Conservation (phyloP, 164 flowering plant species). For the Chloranthus sessilifolius region DNA sequence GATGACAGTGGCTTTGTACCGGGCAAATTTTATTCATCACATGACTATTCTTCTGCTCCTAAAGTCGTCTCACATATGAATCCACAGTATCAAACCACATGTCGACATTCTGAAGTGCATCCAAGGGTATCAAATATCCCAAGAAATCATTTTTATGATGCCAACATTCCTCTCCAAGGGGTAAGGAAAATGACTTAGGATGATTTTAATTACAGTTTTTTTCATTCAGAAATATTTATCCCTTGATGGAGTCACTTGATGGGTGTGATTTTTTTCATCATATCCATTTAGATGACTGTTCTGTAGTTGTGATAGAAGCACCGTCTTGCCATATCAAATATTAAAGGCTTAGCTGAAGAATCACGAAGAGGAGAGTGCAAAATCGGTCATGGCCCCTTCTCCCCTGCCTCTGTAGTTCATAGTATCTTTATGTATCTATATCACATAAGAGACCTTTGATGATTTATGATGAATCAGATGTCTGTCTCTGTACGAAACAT, state of each 20-base stretch:
- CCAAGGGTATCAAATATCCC: background rate
- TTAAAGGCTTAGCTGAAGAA: background rate
- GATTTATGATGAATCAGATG: too few relatives aligned
- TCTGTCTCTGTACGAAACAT: too few relatives aligned
- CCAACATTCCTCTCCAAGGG: slow-evolving; percentile 1
- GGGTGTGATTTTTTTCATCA: background rate
- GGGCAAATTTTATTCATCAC: background rate
- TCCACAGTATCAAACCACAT: slow-evolving; percentile 7
- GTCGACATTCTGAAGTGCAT: slow-evolving; percentile 5
- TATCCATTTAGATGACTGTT: background rate
- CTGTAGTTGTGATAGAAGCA: slow-evolving; percentile 13
- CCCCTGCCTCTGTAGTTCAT: too few relatives aligned
- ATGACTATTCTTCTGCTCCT: slow-evolving; percentile 3
- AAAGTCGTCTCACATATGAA: slow-evolving; percentile 2
- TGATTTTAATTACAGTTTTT: background rate
- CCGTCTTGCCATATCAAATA: background rate
- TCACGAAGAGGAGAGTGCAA: too few relatives aligned
- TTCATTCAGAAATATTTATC: background rate
- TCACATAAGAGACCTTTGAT: too few relatives aligned
- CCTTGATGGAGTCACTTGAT: background rate
- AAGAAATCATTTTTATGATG: slow-evolving; percentile 1
- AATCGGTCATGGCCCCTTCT: too few relatives aligned
- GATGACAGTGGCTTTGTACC: background rate
- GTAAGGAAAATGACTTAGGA: slow-evolving; percentile 19
- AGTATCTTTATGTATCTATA: too few relatives aligned